Evolutionary conservation across 805 yeast species (phyloP).

Genomic region (Yamadazyma scolyti): DNA sequence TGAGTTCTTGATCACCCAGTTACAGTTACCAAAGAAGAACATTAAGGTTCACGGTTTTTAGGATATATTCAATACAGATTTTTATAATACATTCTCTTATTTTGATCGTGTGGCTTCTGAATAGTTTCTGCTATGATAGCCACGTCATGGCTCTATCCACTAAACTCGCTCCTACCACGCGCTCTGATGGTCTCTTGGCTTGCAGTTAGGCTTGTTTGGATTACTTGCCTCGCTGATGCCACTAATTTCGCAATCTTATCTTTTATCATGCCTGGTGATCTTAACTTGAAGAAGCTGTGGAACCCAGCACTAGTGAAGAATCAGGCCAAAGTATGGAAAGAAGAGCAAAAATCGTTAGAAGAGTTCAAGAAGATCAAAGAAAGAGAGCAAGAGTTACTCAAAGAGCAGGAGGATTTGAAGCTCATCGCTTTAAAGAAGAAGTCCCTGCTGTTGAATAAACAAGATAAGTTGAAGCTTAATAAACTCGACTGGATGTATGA

Average conservation of each 20-base stretch:
- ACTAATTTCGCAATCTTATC: too few species aligned
- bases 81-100: too few species aligned
- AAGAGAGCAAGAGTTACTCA: conserved; percentile 57
- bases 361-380: conserved; percentile 65
- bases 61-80: too few species aligned
- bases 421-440: conserved; percentile 43
- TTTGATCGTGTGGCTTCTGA: too few species aligned
- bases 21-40: conserved; percentile 90
- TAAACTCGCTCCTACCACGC: too few species aligned
- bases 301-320: conserved; percentile 85
- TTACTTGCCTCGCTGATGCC: background rate
- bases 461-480: conserved; percentile 33
- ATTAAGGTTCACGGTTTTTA: conserved; percentile 98
- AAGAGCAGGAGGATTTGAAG: conserved; percentile 59
- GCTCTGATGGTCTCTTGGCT: background rate
- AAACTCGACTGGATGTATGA: conserved; percentile 89
- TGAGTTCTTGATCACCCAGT: conserved; percentile 84
- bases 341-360: conserved; percentile 72
- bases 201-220: background rate
- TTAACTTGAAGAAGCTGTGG: conserved; percentile 94
- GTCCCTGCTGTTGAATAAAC: conserved; percentile 22
- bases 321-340: conserved; percentile 79
- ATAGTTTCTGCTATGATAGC: too few species aligned
- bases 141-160: too few species aligned
- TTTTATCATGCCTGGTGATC: conserved; percentile 60